phyloP scores from a whole-genome alignment of 75 land plant species.

The Sequoia sempervirens region DNA sequence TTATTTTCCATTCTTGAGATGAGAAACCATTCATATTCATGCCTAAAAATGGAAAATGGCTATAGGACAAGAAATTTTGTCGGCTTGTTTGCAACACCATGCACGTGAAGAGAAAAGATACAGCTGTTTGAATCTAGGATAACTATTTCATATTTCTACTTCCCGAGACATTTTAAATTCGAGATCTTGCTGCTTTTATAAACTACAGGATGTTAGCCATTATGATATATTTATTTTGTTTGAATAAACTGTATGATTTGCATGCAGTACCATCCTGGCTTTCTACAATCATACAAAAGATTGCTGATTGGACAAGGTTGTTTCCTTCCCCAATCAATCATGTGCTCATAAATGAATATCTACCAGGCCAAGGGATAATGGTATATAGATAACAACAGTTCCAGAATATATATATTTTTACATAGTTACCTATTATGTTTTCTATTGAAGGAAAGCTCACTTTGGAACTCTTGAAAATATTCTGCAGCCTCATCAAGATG shows the following conservation, averaged over 20 bases:
- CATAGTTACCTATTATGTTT: background rate
- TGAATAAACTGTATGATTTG: background rate
- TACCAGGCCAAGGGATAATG: conserved; percentile 95
- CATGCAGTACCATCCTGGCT: conserved; percentile 89
- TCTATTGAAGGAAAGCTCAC: background rate
- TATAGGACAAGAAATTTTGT: background rate
- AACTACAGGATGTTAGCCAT: background rate
- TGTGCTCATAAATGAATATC: conserved; percentile 93
- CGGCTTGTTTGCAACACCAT: background rate
- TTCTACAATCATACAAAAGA: conserved; percentile 49
- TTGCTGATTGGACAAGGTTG: conserved; percentile 46
- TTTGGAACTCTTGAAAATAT: background rate
- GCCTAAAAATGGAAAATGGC: background rate
- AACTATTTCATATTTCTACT: background rate
- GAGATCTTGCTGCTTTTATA: background rate
- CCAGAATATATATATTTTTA: background rate
- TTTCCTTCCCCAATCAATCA: conserved; percentile 88
- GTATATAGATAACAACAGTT: conserved; percentile 32
- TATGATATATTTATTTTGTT: background rate
- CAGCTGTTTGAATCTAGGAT: background rate
- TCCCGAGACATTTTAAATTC: background rate
- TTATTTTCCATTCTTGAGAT: background rate
- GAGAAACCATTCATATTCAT: background rate
- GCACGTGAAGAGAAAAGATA: background rate
- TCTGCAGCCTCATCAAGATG: conserved; percentile 97